Base-by-base conservation (phyloP, 495 filamentous ascomycete genomes). In the Achaetomiella virescens region DNA sequence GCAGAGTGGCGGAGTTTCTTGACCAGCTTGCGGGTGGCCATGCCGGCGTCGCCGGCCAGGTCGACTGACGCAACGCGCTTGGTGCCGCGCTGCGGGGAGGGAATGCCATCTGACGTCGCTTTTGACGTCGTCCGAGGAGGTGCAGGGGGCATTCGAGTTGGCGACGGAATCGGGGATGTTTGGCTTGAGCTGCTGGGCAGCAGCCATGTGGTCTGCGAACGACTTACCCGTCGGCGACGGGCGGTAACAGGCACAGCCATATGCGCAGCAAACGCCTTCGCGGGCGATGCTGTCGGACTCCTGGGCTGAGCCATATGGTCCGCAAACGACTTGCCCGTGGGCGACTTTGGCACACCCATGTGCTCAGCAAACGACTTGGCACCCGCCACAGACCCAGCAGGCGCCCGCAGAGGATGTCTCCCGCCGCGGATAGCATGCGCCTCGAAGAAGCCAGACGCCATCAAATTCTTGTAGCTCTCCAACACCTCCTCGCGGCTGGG, bases 371-470 rank as follows among this genome's bases (percentile, higher is more conserved):
- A 36, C 21, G 44, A 48, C 25, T 61, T 45, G 24, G 61, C 64
- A 8, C 59, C 52, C 10, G 54, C 41, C 9, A 58, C 64, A 21
- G 27, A 31, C 27, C 27, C 27, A 31, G 27, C 5, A 4, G 27
- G 27, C 36, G 35, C 55, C 37, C 48, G 65, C 44, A 50, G 59
- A 29, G 69, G 65, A 48, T 78, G 74, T 7, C 76, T 63, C 0
- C 75, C 75, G 11, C 72, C 74, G 15, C 75, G 69, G 54, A 77
- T 78, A 22, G 73, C 75, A 52, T 78, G 75, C 20, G 69, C 57
- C 31, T 69, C 68, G 51, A 78, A 78, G 66, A 78, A 78, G 42
- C 76, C 76, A 11, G 69, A 69, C 1, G 70, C 69, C 52, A 77
- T 59, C 17, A 78, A 58, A 45, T 71, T 63, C 54, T 72, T 69